Percentiles rank a stretch among this genome's conserved stretches.
These are phyloP conservation scores for Ophiostoma pallidulum DNA, from an alignment of 2,329 filamentous ascomycete genomes.

Conservation along the genomic window DNA sequence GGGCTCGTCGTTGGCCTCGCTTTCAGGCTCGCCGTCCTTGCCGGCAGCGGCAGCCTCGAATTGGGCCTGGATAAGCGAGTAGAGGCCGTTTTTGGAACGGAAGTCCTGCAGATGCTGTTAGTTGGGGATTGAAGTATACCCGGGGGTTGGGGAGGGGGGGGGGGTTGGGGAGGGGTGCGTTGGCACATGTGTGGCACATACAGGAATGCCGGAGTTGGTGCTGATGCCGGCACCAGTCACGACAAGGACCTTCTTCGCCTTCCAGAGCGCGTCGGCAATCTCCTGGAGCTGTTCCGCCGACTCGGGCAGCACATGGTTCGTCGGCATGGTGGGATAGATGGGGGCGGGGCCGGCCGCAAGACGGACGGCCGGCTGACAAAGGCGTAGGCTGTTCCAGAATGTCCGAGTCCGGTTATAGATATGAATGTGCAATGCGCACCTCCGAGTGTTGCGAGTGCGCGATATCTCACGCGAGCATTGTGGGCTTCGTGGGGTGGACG, in stretches of 20 bases:
- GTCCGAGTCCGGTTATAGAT: too few species aligned
- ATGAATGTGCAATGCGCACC: too few species aligned
- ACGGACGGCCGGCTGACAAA: background rate
- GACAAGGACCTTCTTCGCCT: constrained; percentile 60
- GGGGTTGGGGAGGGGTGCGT: too few species aligned
- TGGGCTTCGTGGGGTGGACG: too few species aligned
- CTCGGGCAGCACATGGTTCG: constrained; percentile 42
- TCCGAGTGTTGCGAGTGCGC: too few species aligned
- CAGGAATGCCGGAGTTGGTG: constrained; percentile 67
- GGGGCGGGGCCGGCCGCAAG: background rate
- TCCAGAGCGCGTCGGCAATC: constrained; percentile 54
- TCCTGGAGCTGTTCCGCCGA: constrained; percentile 49
- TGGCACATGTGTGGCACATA: too few species aligned
- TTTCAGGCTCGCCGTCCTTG: constrained; percentile 14
- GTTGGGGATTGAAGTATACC: too few species aligned
- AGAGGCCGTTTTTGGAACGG: constrained; percentile 61
- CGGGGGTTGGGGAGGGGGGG: too few species aligned
- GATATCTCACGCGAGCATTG: too few species aligned
- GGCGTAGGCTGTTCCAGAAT: background rate
- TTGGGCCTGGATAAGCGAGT: constrained; percentile 61
- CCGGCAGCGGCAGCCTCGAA: constrained; percentile 42
- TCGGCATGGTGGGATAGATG: constrained; percentile 42
- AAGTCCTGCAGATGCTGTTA: constrained; percentile 49
- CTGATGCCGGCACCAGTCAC: constrained; percentile 66
- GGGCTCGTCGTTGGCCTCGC: constrained; percentile 1